A percentile compares a stretch with the other conserved stretches of the same genome.
These are phyloP conservation scores for Gonium pectorale DNA, from an alignment of 139 green algal species.

Conservation along the genomic window DNA sequence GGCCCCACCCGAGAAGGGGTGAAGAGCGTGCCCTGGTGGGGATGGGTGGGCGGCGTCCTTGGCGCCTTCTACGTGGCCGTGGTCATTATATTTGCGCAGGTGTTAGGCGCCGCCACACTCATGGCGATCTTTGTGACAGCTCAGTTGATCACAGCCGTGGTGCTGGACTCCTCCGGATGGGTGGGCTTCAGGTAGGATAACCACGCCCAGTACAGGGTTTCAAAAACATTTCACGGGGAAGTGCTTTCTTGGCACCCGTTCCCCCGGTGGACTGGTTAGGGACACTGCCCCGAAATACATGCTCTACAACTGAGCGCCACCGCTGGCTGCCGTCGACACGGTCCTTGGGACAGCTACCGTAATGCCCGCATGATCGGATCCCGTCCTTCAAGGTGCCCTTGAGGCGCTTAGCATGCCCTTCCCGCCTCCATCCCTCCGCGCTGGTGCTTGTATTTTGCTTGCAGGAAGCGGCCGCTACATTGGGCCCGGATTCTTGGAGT, in stretches of 20 bases:
- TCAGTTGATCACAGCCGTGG: conserved; percentile 44
- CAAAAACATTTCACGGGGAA: neutral
- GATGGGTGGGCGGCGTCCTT: conserved; percentile 45
- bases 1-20: too few species aligned
- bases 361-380: too few species aligned
- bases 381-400: too few species aligned
- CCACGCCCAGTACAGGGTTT: neutral
- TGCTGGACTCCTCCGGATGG: conserved; percentile 43
- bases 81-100: conserved; percentile 50
- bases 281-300: too few species aligned
- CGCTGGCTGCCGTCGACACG: too few species aligned
- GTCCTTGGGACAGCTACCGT: too few species aligned
- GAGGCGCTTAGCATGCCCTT: too few species aligned
- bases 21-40: conserved; percentile 45
- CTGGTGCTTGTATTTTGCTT: too few species aligned
- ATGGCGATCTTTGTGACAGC: conserved; percentile 47
- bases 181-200: neutral
- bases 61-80: conserved; percentile 54
- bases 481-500: conserved; percentile 32
- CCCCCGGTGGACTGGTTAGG: too few species aligned
- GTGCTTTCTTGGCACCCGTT: too few species aligned
- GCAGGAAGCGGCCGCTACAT: conserved; percentile 11
- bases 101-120: conserved; percentile 44
- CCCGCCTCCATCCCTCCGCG: too few species aligned
- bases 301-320: too few species aligned